Evolutionary conservation across 257 asterid genomes (phyloP).

Genomic region (Petrea volubilis): DNA sequence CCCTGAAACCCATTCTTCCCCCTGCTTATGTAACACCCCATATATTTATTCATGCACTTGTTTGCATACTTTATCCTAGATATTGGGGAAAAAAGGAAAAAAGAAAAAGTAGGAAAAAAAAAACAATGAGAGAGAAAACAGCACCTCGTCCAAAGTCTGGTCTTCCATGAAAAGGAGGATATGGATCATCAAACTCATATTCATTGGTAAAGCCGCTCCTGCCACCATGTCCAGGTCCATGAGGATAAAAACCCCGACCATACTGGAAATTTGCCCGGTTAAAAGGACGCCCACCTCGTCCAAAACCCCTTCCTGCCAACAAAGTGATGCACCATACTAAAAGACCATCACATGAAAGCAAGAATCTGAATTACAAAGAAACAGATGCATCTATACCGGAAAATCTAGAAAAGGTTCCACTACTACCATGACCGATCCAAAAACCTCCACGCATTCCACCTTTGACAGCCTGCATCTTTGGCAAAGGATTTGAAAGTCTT

Average conservation of each 20-base stretch:
- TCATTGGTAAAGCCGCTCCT: constrained; percentile 37
- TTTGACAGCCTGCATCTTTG: constrained; percentile 67
- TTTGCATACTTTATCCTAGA: background rate
- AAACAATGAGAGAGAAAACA: background rate
- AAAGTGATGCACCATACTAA: constrained; percentile 17
- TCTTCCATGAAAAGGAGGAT: constrained; percentile 43
- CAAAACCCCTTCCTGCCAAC: constrained; percentile 50
- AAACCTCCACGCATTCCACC: constrained; percentile 68
- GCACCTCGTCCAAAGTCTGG: constrained; percentile 52
- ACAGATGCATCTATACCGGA: constrained; percentile 29
- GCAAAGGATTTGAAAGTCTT: constrained; percentile 66
- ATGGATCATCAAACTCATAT: constrained; percentile 35
- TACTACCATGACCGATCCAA: constrained; percentile 43
- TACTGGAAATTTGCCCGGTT: constrained; percentile 36
- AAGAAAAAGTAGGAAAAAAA: no score
- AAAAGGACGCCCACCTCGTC: constrained; percentile 45
- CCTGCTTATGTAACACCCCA: constrained; percentile 34
- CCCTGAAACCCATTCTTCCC: constrained; percentile 55
- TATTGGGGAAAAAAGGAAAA: background rate
- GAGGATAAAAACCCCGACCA: constrained; percentile 39
- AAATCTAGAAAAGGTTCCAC: constrained; percentile 29
- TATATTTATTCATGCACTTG: background rate
- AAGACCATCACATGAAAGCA: background rate
- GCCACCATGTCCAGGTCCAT: constrained; percentile 43
- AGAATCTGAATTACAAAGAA: background rate